Evolutionary conservation across 768 basidiomycete genomes (phyloP).

Genomic region (Russula earlei): DNA sequence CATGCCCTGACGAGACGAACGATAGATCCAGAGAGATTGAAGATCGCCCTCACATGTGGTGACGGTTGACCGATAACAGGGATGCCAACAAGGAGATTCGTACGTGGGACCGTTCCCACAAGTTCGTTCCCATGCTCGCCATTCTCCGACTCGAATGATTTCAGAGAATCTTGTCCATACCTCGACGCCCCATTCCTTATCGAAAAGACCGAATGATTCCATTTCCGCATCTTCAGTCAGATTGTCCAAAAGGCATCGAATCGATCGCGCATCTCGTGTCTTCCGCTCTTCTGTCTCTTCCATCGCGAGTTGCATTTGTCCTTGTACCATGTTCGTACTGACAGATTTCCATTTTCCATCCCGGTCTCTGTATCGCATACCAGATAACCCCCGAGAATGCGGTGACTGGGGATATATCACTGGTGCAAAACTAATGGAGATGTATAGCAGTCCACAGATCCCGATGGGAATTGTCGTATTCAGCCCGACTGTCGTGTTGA

Average conservation of each 20-base stretch:
- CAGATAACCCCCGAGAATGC: conserved; percentile 10
- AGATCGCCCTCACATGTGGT: neutral
- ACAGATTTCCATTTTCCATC: neutral
- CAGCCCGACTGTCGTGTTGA: conserved; percentile 12
- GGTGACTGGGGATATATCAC: conserved; percentile 8
- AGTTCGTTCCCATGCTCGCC: neutral
- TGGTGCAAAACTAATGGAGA: conserved; percentile 10
- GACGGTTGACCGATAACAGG: neutral
- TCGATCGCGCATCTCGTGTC: neutral
- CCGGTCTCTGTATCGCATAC: neutral
- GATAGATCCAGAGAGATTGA: neutral
- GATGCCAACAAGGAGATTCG: no score
- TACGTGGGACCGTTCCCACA: neutral
- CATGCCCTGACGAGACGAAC: neutral
- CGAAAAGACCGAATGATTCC: neutral
- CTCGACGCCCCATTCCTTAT: neutral
- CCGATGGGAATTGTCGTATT: neutral
- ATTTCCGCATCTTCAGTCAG: neutral
- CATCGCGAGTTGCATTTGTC: neutral
- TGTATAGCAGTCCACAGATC: conserved; percentile 4
- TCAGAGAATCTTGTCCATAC: neutral
- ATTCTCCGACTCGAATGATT: no score
- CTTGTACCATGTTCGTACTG: neutral
- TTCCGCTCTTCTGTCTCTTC: neutral
- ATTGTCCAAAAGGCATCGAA: neutral